Base-by-base conservation (phyloP, 2,329 filamentous ascomycete genomes). In the Talaromyces sp. region DNA sequence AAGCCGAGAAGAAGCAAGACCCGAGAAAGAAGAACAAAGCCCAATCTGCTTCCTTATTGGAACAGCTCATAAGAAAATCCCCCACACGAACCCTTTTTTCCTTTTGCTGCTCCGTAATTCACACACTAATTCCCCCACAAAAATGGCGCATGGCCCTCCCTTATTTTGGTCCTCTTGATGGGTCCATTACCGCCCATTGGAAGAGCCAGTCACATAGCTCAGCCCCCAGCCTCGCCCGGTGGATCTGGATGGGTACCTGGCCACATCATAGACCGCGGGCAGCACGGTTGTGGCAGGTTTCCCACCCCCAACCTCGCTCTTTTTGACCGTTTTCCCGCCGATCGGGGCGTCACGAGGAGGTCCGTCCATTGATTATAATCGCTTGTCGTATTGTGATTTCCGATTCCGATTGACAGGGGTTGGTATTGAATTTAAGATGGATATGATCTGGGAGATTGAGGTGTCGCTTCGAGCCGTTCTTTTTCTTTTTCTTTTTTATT, bases 11-110 rank as follows among this genome's bases (percentile, higher is more conserved):
- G 24, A 27, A 27, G 24, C 24, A 27, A 27, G 24, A 27, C 24
- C 9, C 8, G 37, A 19, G 9, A 20, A 11, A 16, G 37, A 16
- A 32, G 27, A 37, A 20, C 10, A 13, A 43, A 29, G 17, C n/a
- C 30, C 42, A 45, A 33, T 13, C 20, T 39, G 2, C 10, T 16
- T 11, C 6, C 9, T 19, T 19, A 44, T 30, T 46, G 32, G 49
- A 49, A 41, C 27, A 44, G 2, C 16, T 13, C 20, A 13, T 5
- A 32, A 35, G 55, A 30, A 49, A 52, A 57, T 60, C 55, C 62
- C 62, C 62, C 62, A 64, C 58, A 64, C 58, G 54, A 63, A 60
- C 57, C 57, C 57, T 55, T 56, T 49, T 44, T 43, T 48, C 11
- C 37, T 44, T 47, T 29, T 37, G 22, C n/a, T 20, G n/a, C n/a